These are phyloP conservation scores for Teunomyces stri DNA, from an alignment of 805 yeast genomes.

Conservation along the genomic window DNA sequence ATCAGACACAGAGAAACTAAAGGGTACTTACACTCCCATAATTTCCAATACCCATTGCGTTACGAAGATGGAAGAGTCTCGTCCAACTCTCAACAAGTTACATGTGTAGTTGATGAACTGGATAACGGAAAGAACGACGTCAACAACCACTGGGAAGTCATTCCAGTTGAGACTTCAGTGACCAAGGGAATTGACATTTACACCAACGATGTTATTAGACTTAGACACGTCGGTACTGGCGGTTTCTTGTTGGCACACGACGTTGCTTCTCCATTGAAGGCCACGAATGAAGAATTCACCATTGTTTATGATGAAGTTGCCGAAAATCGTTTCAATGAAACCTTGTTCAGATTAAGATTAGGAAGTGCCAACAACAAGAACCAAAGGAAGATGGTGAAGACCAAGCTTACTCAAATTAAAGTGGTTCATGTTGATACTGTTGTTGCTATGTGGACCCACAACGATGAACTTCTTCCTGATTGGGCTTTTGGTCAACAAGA, in stretches of 20 bases:
- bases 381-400: slow-evolving; percentile 52
- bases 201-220: slow-evolving; percentile 73
- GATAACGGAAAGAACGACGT: slow-evolving; percentile 37
- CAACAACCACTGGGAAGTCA: slow-evolving; percentile 83
- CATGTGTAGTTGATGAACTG: slow-evolving; percentile 53
- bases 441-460: slow-evolving; percentile 93
- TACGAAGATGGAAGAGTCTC: slow-evolving; percentile 96
- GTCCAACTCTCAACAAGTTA: slow-evolving; percentile 92
- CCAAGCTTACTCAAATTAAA: slow-evolving; percentile 68
- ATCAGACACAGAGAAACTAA: slow-evolving; percentile 78
- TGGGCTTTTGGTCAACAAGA: slow-evolving; percentile 95
- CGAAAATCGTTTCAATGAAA: slow-evolving; percentile 56
- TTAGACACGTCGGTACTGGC: slow-evolving; percentile 77
- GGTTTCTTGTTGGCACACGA: slow-evolving; percentile 86
- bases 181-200: slow-evolving; percentile 34
- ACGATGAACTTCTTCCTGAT: slow-evolving; percentile 80
- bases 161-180: slow-evolving; percentile 48
- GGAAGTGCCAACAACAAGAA: slow-evolving; percentile 39
- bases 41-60: slow-evolving; percentile 74
- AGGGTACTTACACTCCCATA: slow-evolving; percentile 81
- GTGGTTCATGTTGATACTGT: slow-evolving; percentile 80
- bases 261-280: slow-evolving; percentile 88
- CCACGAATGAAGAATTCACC: slow-evolving; percentile 94
- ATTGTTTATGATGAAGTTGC: slow-evolving; percentile 60
- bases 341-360: slow-evolving; percentile 73